Percentiles rank a stretch among this genome's conserved stretches.
These are phyloP conservation scores for Vitis amurensis DNA, from an alignment of 164 flowering plant genomes.

Conservation along the genomic window DNA sequence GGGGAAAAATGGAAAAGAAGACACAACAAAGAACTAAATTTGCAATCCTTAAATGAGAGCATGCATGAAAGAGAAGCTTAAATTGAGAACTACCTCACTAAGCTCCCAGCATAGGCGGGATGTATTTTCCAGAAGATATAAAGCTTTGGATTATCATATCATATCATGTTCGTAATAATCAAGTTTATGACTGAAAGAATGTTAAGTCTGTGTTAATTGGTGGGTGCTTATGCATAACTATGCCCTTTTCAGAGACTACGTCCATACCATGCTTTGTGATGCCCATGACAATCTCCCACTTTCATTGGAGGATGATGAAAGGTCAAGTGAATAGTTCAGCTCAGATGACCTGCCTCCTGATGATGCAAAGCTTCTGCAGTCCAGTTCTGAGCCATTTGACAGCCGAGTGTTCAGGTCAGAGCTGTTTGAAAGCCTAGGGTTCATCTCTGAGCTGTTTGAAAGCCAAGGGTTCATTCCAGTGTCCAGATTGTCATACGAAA, in stretches of 20 bases:
- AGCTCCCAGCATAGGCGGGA: too few relatives aligned
- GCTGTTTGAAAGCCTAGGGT: conserved; percentile 26
- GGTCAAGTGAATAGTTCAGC: conserved; percentile 16
- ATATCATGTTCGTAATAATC: too few relatives aligned
- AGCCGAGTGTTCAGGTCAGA: conserved; percentile 29
- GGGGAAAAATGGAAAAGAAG: not conserved
- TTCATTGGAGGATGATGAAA: conserved; percentile 23
- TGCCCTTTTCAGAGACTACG: not conserved
- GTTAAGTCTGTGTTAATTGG: not conserved
- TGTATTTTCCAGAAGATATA: too few relatives aligned
- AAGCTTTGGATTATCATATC: too few relatives aligned
- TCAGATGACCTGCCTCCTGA: conserved; percentile 27
- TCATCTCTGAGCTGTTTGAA: conserved; percentile 34
- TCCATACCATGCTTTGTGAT: conserved; percentile 29
- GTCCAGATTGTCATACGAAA: conserved; percentile 39
- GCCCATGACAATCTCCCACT: conserved; percentile 25
- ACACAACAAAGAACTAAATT: too few relatives aligned
- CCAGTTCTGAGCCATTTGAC: conserved; percentile 35
- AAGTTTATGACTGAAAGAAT: too few relatives aligned
- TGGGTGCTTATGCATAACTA: not conserved
- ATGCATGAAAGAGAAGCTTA: too few relatives aligned
- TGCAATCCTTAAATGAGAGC: too few relatives aligned
- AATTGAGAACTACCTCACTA: too few relatives aligned
- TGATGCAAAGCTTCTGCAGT: conserved; percentile 22
- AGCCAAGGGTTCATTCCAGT: conserved; percentile 18